These are phyloP conservation scores for Oryza nivara DNA, from an alignment of 176 grass and related monocot genomes.

Conservation along the genomic window DNA sequence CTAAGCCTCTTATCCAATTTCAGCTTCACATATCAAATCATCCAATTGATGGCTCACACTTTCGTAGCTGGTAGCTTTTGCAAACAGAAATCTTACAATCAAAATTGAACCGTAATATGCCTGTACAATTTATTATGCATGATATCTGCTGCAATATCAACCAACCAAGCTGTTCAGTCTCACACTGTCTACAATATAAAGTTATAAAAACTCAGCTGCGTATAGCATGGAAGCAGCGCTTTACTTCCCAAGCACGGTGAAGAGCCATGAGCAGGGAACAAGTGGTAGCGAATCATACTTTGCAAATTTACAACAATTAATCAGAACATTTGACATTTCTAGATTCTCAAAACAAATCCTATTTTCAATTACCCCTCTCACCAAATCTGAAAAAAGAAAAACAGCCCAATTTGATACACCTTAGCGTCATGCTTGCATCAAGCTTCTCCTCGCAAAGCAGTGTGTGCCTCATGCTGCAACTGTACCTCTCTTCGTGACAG, in stretches of 20 bases:
- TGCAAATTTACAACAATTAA: conserved; percentile 62
- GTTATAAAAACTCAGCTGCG: background rate
- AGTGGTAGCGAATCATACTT: conserved; percentile 31
- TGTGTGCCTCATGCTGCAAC: conserved; percentile 46
- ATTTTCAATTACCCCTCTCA: conserved; percentile 32
- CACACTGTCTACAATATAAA: background rate
- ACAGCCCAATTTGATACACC: conserved; percentile 42
- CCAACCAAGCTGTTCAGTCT: background rate
- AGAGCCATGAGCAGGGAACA: conserved; percentile 22
- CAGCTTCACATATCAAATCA: background rate
- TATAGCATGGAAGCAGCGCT: background rate
- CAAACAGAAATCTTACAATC: background rate
- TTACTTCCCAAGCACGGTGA: background rate
- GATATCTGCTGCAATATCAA: conserved; percentile 6
- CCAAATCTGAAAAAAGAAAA: conserved; percentile 37
- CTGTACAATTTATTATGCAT: background rate
- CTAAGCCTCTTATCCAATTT: no score
- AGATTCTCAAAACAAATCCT: conserved; percentile 35
- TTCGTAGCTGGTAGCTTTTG: background rate
- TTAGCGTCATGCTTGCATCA: conserved; percentile 5
- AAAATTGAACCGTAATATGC: background rate
- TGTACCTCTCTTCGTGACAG: conserved; percentile 46
- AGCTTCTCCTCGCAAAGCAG: conserved; percentile 1
- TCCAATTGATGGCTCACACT: background rate
- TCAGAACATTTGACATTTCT: conserved; percentile 44